These are phyloP conservation scores for Flaveria sonorensis DNA, from an alignment of 129 eudicot genomes.

Conservation along the genomic window DNA sequence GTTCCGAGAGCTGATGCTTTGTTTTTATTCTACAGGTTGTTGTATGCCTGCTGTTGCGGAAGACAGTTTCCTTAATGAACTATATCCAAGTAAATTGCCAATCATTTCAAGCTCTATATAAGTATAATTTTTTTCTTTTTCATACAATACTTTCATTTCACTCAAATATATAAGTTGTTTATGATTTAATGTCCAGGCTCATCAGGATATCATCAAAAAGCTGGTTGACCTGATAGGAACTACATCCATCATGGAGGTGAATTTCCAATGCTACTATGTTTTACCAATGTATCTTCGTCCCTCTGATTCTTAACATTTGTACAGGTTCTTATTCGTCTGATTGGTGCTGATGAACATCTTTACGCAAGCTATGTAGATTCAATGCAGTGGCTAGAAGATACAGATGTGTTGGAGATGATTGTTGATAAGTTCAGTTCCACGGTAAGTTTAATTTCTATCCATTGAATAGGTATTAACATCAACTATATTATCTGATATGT, in stretches of 20 bases:
- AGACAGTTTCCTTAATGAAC: constrained; percentile 83
- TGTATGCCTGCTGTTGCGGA: constrained; percentile 80
- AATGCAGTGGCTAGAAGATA: constrained; percentile 90
- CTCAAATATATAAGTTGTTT: constrained; percentile 7
- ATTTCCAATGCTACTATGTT: constrained; percentile 1
- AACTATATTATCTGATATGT: neutral
- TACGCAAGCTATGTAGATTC: constrained; percentile 62
- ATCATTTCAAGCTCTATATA: neutral
- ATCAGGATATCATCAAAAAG: constrained; percentile 74
- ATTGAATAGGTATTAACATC: neutral
- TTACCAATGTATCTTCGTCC: constrained; percentile 2
- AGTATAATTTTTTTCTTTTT: neutral
- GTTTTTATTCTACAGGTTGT: constrained; percentile 61
- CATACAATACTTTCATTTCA: neutral
- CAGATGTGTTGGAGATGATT: constrained; percentile 85
- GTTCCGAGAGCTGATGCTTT: constrained; percentile 21
- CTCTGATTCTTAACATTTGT: constrained; percentile 29
- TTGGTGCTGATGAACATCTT: constrained; percentile 96
- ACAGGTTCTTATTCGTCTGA: constrained; percentile 93
- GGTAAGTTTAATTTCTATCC: constrained; percentile 49
- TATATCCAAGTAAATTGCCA: constrained; percentile 69
- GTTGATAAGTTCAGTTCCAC: constrained; percentile 90
- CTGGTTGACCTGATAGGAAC: constrained; percentile 90
- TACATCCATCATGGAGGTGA: constrained; percentile 98
- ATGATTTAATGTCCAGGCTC: constrained; percentile 53